Evolutionary conservation across 352 stramenopile genomes (phyloP).

Genomic region (Albugo laibachii): DNA sequence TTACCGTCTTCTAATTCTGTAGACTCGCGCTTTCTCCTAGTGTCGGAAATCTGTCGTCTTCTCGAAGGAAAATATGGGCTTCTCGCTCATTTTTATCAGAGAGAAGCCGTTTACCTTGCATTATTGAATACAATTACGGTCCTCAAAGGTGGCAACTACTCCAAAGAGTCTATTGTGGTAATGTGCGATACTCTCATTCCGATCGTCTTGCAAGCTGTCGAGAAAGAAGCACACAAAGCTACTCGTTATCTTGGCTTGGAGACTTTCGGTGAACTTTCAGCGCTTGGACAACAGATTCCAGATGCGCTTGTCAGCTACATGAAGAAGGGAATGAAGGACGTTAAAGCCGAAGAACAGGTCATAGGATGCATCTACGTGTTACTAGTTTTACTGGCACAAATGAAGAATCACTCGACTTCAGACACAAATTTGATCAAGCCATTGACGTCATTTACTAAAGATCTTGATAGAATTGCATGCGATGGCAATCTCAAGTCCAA

Average conservation of each 20-base stretch:
- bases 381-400: too few relatives aligned
- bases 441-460: too few relatives aligned
- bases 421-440: too few relatives aligned
- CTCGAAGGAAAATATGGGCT: conserved; percentile 68
- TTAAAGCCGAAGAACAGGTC: too few relatives aligned
- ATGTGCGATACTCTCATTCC: conserved; percentile 26
- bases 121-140: conserved; percentile 33
- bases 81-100: conserved; percentile 77
- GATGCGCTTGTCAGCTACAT: conserved; percentile 17
- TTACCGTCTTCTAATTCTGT: conserved; percentile 6
- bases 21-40: conserved; percentile 10
- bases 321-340: conserved; percentile 26
- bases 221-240: conserved; percentile 70
- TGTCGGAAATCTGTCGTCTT: conserved; percentile 29
- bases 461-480: too few relatives aligned
- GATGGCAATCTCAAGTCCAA: too few relatives aligned
- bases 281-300: conserved; percentile 28
- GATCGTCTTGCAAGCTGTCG: conserved; percentile 42
- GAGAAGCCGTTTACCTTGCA: conserved; percentile 45
- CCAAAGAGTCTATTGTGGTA: conserved; percentile 14
- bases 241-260: conserved; percentile 53
- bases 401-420: too few relatives aligned
- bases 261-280: conserved; percentile 53
- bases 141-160: conserved; percentile 5
- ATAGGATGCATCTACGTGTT: too few relatives aligned